Evolutionary conservation across 371 early-diverging fungal genomes (phyloP).

Genomic region (Circinella minor): DNA sequence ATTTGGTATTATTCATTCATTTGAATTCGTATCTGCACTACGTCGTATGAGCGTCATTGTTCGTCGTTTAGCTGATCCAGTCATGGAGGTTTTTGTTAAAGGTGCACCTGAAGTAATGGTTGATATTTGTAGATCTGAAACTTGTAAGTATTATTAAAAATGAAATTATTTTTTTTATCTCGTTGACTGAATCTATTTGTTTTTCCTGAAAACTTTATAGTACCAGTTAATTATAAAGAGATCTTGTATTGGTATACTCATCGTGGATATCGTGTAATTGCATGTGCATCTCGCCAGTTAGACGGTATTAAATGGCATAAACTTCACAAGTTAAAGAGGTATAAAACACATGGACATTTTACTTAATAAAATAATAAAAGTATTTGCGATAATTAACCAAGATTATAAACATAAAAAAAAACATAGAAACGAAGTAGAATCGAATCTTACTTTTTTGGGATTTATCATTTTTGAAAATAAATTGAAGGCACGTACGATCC

Average conservation of each 20-base stretch:
- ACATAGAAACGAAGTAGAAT: constrained; percentile 84
- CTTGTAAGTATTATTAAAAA: too few species aligned
- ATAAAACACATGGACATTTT: not conserved
- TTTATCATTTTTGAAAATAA: constrained; percentile 99
- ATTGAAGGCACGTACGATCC: constrained; percentile 87
- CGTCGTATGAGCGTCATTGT: constrained; percentile 97
- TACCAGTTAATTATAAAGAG: constrained; percentile 87
- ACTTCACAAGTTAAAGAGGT: constrained; percentile 76
- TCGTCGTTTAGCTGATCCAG: constrained; percentile 66
- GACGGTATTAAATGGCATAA: constrained; percentile 76
- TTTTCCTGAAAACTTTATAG: constrained; percentile 20
- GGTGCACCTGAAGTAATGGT: constrained; percentile 97
- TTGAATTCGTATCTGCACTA: constrained; percentile 94
- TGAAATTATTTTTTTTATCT: too few species aligned
- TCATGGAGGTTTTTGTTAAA: constrained; percentile 92
- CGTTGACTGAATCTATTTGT: too few species aligned
- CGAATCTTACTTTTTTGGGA: constrained; percentile 88
- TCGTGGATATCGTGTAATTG: constrained; percentile 96
- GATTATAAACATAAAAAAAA: not conserved
- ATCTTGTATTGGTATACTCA: constrained; percentile 86
- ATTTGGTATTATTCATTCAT: constrained; percentile 90
- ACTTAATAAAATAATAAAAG: not conserved
- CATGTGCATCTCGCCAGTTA: constrained; percentile 82
- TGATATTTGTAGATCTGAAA: constrained; percentile 80
- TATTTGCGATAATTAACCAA: too few species aligned